A percentile compares a stretch with the other conserved stretches of the same genome.
Evolutionary conservation across 1,139 yeast species (phyloP).

Genomic region (Hyphopichia khmerensis): DNA sequence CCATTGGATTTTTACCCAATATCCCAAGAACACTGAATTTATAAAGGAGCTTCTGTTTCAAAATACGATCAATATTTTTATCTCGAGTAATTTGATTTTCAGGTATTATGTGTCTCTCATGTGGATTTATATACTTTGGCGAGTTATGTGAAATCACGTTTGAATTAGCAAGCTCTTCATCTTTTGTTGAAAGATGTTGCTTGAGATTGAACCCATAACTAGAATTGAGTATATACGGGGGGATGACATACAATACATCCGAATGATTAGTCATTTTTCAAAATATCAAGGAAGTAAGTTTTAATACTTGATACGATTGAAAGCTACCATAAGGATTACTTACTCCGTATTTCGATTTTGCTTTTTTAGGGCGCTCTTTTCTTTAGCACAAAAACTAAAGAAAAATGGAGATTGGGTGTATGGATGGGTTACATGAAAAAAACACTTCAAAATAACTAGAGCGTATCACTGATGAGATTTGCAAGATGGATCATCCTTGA

Average conservation of each 20-base stretch:
- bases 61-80: slow-evolving; percentile 29
- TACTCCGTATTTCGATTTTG: neutral
- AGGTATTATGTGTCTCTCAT: slow-evolving; percentile 11
- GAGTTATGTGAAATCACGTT: slow-evolving; percentile 30
- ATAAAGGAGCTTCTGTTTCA: slow-evolving; percentile 34
- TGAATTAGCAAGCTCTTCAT: slow-evolving; percentile 24
- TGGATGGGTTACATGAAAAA: neutral
- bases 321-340: too few species aligned
- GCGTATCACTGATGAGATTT: neutral
- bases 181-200: slow-evolving; percentile 19
- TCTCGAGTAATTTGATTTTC: slow-evolving; percentile 28
- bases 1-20: slow-evolving; percentile 37
- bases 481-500: neutral
- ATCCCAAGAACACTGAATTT: slow-evolving; percentile 40
- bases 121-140: slow-evolving; percentile 18
- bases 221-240: slow-evolving; percentile 44
- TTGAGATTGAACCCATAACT: slow-evolving; percentile 36
- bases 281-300: neutral
- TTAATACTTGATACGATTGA: neutral
- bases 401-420: neutral
- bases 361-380: neutral
- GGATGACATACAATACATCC: slow-evolving; percentile 33
- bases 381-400: neutral
- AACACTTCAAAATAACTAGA: neutral
- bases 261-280: neutral